These are phyloP conservation scores for Bruguiera parviflora DNA, from an alignment of 345 rosid species.

Conservation along the genomic window DNA sequence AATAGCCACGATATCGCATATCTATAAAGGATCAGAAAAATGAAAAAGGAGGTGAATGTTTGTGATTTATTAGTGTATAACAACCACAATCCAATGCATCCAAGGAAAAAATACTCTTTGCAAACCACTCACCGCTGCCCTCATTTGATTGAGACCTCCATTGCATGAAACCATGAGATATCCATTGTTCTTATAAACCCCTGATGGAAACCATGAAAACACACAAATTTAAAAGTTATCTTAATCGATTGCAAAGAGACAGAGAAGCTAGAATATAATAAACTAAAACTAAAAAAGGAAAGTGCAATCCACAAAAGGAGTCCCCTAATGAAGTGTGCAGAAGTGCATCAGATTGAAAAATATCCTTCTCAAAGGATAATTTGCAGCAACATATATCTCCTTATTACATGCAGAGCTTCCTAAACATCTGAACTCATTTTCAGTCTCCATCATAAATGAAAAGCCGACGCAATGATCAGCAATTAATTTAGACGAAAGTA, in stretches of 20 bases:
- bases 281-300: background rate
- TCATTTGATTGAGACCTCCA: conserved; percentile 95
- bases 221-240: background rate
- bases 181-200: conserved; percentile 91
- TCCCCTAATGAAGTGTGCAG: no score
- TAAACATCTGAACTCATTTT: no score
- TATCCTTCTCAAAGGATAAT: conserved; percentile 3
- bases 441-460: no score
- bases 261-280: background rate
- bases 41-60: background rate
- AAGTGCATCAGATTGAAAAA: no score
- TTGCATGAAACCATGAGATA: conserved; percentile 90
- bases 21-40: conserved; percentile 35
- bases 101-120: background rate
- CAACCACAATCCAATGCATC: background rate
- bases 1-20: conserved; percentile 86
- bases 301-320: no score
- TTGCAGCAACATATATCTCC: conserved; percentile 1
- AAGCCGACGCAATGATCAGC: background rate
- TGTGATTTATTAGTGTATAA: no score
- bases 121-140: conserved; percentile 66
- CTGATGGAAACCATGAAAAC: conserved; percentile 34
- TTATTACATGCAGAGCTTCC: background rate
- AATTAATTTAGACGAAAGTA: conserved; percentile 1
- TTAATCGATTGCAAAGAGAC: background rate